Evolutionary conservation across 108 stramenopile species (phyloP).

Genomic region (Epipyxis sp.): DNA sequence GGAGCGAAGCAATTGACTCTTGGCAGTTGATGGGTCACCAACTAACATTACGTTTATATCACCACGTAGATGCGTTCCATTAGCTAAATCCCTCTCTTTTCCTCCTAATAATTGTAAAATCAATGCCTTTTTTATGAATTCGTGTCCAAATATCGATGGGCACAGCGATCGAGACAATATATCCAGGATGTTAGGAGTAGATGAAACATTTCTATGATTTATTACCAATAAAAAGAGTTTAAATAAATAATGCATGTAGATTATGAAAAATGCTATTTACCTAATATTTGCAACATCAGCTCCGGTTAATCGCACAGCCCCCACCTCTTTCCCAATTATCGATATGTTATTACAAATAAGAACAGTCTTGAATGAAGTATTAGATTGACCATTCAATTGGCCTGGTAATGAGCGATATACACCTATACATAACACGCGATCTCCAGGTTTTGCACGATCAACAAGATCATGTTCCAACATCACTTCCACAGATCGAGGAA

Average conservation of each 20-base stretch:
- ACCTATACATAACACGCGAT: constrained; percentile 78
- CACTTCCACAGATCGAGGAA: constrained; percentile 88
- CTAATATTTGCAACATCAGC: constrained; percentile 76
- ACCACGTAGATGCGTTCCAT: constrained; percentile 95
- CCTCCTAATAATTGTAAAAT: constrained; percentile 86
- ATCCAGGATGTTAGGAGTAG: neutral
- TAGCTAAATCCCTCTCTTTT: constrained; percentile 88
- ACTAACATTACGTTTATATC: constrained; percentile 99
- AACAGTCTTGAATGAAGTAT: constrained; percentile 85
- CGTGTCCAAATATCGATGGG: constrained; percentile 96
- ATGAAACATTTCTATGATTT: neutral
- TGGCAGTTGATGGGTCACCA: constrained; percentile 98
- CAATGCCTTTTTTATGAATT: constrained; percentile 90
- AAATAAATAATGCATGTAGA: too few relatives aligned
- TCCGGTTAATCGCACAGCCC: constrained; percentile 66
- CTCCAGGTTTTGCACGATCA: constrained; percentile 93
- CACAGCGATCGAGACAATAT: constrained; percentile 75
- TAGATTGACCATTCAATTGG: constrained; percentile 50
- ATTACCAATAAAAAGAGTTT: too few relatives aligned
- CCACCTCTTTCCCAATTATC: constrained; percentile 78
- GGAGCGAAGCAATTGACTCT: constrained; percentile 89
- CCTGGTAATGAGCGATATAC: constrained; percentile 82
- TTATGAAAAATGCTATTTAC: neutral
- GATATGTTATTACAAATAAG: constrained; percentile 89
- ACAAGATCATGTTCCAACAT: constrained; percentile 86